A percentile compares a stretch with the other conserved stretches of the same genome.
phyloP scores from a whole-genome alignment of 2,329 filamentous ascomycete genomes.

The Venturia nashicola region DNA sequence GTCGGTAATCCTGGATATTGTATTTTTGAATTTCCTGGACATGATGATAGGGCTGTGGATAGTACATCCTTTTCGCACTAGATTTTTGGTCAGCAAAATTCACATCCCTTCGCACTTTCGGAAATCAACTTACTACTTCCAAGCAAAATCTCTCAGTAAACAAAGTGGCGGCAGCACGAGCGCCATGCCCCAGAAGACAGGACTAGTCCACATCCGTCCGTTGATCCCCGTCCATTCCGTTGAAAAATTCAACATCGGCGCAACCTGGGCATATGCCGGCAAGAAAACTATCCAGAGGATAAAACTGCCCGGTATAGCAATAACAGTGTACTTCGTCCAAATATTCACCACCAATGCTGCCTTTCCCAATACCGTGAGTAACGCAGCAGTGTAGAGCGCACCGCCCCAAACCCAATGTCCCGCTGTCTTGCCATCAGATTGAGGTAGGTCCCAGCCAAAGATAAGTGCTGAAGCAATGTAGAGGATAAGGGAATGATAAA shows the following conservation, averaged over 20 bases:
- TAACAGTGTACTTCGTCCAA: slow-evolving; percentile 96
- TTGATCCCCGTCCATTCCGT: slow-evolving; percentile 77
- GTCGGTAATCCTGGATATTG: slow-evolving; percentile 97
- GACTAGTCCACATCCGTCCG: slow-evolving; percentile 65
- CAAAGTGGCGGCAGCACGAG: slow-evolving; percentile 69
- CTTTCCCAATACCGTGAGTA: slow-evolving; percentile 88
- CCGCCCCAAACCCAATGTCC: slow-evolving; percentile 99
- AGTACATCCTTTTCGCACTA: slow-evolving; percentile 83
- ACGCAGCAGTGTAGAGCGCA: slow-evolving; percentile 83
- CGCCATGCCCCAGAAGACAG: slow-evolving; percentile 87
- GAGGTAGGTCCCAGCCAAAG: slow-evolving; percentile 68
- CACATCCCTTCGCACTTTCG: not conserved
- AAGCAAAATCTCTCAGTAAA: slow-evolving; percentile 76
- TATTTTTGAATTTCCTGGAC: slow-evolving; percentile 99
- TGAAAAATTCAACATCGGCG: slow-evolving; percentile 70
- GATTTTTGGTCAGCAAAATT: slow-evolving; percentile 11
- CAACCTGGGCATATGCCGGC: slow-evolving; percentile 74
- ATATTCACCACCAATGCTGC: slow-evolving; percentile 90
- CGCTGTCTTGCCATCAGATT: slow-evolving; percentile 65
- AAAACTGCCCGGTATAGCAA: slow-evolving; percentile 91
- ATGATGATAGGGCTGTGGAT: slow-evolving; percentile 89
- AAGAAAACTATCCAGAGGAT: slow-evolving; percentile 84
- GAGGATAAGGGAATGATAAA: slow-evolving; percentile 90
- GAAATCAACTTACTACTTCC: slow-evolving; percentile 61
- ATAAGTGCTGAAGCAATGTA: slow-evolving; percentile 76